Conservation (phyloP, 2,329 filamentous ascomycete species). For the Fusarium neocosmosporiellum region DNA sequence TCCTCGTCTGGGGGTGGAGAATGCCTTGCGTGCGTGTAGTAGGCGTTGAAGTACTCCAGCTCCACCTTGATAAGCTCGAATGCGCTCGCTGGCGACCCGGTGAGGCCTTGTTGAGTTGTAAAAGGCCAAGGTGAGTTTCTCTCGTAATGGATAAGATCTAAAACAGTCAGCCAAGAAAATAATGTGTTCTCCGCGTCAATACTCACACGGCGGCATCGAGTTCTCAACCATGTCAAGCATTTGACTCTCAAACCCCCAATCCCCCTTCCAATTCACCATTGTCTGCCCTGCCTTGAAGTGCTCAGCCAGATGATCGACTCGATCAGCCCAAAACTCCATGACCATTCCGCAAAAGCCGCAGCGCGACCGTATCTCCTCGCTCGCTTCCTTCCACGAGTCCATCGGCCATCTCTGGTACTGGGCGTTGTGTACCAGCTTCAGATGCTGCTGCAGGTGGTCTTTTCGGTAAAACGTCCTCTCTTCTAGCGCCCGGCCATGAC, state of each 20-base stretch:
- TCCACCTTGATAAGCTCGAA: constrained; percentile 51
- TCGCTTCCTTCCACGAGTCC: constrained; percentile 50
- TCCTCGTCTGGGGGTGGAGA: constrained; percentile 24
- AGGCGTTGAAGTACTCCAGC: constrained; percentile 39
- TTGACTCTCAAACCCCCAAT: constrained; percentile 46
- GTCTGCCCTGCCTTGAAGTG: constrained; percentile 48
- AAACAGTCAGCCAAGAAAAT: neutral
- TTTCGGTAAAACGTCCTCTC: constrained; percentile 57
- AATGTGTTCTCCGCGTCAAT: neutral
- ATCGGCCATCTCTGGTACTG: constrained; percentile 52
- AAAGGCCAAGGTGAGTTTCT: constrained; percentile 49
- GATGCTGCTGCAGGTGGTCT: constrained; percentile 54
- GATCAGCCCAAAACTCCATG: constrained; percentile 49
- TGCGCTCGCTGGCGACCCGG: constrained; percentile 36
- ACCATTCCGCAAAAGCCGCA: constrained; percentile 53
- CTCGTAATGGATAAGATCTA: constrained; percentile 53
- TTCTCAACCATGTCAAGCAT: constrained; percentile 52
- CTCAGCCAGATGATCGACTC: constrained; percentile 52
- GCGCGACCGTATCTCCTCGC: constrained; percentile 40
- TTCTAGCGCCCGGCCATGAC: constrained; percentile 57
- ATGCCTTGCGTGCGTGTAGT: constrained; percentile 21
- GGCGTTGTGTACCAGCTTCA: constrained; percentile 35
- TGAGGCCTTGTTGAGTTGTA: constrained; percentile 27
- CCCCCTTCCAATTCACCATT: neutral
- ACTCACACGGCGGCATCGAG: constrained; percentile 51